Evolutionary conservation across 208 protist genomes (phyloP).

Genomic region (Leishmania amazonensis): DNA sequence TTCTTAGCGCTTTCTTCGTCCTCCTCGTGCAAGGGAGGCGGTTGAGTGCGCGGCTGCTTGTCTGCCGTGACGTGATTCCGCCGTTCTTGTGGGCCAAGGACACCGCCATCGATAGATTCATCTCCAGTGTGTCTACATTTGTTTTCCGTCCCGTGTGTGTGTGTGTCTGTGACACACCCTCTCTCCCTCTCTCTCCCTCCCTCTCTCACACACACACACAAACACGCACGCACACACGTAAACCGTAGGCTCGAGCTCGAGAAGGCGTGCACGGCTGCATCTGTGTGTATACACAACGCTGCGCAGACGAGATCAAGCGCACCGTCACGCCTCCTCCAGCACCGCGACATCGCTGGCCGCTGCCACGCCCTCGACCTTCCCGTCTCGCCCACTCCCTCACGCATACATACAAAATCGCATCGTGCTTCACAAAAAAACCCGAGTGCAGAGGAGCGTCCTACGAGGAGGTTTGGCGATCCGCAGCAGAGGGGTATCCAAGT

Average conservation of each 20-base stretch:
- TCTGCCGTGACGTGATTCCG: too few relatives aligned
- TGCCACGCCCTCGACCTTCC: neutral
- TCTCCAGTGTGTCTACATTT: too few relatives aligned
- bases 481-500: neutral
- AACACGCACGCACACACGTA: too few relatives aligned
- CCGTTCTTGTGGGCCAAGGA: too few relatives aligned
- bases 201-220: neutral
- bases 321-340: neutral
- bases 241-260: neutral
- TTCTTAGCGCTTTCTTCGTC: too few relatives aligned
- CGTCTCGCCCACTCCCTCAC: neutral
- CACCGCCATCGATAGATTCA: too few relatives aligned
- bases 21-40: too few relatives aligned
- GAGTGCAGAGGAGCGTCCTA: neutral
- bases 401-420: neutral
- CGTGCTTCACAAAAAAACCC: neutral
- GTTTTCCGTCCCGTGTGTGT: too few relatives aligned
- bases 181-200: neutral
- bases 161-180: too few relatives aligned
- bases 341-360: neutral
- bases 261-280: neutral
- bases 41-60: too few relatives aligned
- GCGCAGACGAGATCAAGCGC: neutral
- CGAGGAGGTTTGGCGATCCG: neutral
- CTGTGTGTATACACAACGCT: neutral